Conservation (phyloP, 164 flowering plant species). For the Magnolia changhungtana region DNA sequence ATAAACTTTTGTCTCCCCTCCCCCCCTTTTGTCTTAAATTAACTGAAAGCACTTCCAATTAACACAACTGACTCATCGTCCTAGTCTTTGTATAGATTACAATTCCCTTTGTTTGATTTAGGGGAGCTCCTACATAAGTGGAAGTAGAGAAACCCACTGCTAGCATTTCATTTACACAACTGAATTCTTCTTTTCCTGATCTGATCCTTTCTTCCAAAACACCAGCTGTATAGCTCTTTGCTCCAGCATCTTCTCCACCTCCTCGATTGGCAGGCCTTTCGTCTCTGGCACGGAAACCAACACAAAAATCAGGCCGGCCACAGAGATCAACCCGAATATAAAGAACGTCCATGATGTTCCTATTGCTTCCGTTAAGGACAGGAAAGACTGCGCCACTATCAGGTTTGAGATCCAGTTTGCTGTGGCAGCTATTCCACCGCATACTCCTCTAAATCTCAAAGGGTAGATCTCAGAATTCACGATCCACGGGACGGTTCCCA, state of each 20-base stretch:
- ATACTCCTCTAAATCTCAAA: constrained; percentile 50
- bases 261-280: constrained; percentile 63
- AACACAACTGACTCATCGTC: too few species aligned
- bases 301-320: constrained; percentile 43
- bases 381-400: constrained; percentile 57
- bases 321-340: constrained; percentile 54
- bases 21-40: too few species aligned
- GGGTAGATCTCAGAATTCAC: constrained; percentile 80
- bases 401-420: constrained; percentile 68
- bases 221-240: constrained; percentile 33
- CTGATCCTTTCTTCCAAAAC: constrained; percentile 38
- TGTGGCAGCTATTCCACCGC: constrained; percentile 64
- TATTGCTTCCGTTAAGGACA: constrained; percentile 54
- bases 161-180: constrained; percentile 4
- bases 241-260: constrained; percentile 60
- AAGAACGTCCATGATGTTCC: constrained; percentile 71
- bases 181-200: constrained; percentile 19
- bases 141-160: neutral
- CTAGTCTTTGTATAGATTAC: neutral
- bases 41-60: too few species aligned
- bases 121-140: neutral
- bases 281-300: constrained; percentile 58
- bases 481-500: constrained; percentile 74
- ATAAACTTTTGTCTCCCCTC: too few species aligned
- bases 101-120: neutral